phyloP scores from a whole-genome alignment of 2,329 filamentous ascomycete species.

The Plenodomus lindquistii region DNA sequence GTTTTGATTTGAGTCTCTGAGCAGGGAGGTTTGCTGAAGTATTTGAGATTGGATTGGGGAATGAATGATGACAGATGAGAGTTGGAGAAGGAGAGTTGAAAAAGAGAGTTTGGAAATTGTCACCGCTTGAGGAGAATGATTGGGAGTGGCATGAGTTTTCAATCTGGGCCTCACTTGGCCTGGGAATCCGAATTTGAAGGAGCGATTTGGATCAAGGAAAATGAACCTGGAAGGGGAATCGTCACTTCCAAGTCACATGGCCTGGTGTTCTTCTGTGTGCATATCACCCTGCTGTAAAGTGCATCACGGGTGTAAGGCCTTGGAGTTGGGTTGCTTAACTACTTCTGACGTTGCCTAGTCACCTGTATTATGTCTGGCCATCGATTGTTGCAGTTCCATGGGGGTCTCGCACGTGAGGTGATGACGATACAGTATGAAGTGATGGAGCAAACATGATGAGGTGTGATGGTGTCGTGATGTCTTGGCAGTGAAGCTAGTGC shows the following conservation, averaged over 20 bases:
- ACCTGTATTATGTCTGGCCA: neutral
- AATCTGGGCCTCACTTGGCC: too few species aligned
- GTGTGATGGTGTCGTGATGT: neutral
- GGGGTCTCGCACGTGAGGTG: neutral
- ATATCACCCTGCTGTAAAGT: neutral
- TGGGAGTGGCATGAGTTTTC: too few species aligned
- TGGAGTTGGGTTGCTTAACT: neutral
- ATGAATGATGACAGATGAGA: too few species aligned
- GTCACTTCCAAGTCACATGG: neutral
- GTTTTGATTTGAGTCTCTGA: neutral
- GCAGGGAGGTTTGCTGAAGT: too few species aligned
- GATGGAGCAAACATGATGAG: neutral
- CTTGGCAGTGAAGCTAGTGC: constrained; percentile 17
- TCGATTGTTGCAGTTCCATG: neutral
- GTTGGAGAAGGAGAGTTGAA: too few species aligned
- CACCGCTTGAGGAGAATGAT: too few species aligned
- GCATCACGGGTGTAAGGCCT: neutral
- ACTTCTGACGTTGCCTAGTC: neutral
- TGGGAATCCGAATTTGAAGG: too few species aligned
- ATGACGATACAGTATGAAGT: neutral
- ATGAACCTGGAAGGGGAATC: too few species aligned
- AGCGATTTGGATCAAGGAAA: too few species aligned
- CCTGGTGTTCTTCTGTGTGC: neutral
- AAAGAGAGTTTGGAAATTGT: too few species aligned
- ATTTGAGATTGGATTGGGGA: too few species aligned